These are phyloP conservation scores for Diaporthe humulicola DNA, from an alignment of 2,329 filamentous ascomycete species.

Conservation along the genomic window DNA sequence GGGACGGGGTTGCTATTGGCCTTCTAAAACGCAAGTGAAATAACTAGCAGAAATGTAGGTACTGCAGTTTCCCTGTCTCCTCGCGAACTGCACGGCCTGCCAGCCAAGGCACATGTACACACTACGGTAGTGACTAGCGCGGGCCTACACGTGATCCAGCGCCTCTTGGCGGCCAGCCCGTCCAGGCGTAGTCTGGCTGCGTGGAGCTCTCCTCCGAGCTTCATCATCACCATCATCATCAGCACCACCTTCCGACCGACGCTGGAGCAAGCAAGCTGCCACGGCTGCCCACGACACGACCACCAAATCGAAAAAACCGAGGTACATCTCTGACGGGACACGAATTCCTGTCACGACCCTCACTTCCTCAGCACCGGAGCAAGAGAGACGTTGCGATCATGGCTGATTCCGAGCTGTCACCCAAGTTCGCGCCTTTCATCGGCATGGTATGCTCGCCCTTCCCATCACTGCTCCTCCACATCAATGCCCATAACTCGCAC, in stretches of 20 bases:
- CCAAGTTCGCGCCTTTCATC: constrained; percentile 89
- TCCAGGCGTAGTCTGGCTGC: constrained; percentile 14
- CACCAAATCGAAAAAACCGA: background rate
- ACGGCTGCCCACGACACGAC: constrained; percentile 42
- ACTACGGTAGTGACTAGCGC: constrained; percentile 1
- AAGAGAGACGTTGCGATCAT: constrained; percentile 50
- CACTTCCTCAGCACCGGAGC: background rate
- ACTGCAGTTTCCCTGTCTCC: background rate
- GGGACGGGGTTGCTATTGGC: no score
- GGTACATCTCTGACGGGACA: background rate
- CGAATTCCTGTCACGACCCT: background rate
- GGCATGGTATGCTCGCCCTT: constrained; percentile 77
- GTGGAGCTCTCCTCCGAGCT: constrained; percentile 33
- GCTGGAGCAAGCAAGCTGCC: constrained; percentile 12
- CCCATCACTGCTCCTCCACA: background rate
- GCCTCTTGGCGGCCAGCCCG: constrained; percentile 13
- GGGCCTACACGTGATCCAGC: constrained; percentile 25
- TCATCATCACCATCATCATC: constrained; percentile 33
- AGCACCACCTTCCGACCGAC: background rate
- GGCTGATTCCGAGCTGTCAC: constrained; percentile 73
- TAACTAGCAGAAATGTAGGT: background rate
- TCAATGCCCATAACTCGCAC: background rate
- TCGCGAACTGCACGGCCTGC: background rate
- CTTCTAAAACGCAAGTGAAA: background rate
- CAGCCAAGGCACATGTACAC: background rate